phyloP scores from a whole-genome alignment of 345 rosid species.

The Boechera divaricarpa region DNA sequence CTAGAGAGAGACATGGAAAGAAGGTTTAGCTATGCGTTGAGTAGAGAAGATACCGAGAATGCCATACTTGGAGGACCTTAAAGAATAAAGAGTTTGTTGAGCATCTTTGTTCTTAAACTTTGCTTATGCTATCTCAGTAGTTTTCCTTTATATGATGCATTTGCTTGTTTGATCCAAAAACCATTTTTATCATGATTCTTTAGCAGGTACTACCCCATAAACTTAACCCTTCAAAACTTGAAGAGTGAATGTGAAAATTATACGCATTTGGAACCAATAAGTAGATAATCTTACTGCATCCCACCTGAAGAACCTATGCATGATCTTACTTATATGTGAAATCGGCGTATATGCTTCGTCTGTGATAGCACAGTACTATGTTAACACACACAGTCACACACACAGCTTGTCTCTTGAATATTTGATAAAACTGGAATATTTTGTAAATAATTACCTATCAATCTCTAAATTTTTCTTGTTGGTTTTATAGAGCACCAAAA shows the following conservation, averaged over 20 bases:
- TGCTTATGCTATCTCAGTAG: constrained; percentile 4
- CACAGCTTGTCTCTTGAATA: no score
- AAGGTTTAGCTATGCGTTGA: constrained; percentile 93
- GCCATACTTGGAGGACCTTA: constrained; percentile 96
- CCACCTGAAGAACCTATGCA: neutral
- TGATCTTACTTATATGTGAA: neutral
- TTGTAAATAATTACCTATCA: no score
- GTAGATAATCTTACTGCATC: neutral
- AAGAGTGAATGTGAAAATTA: neutral
- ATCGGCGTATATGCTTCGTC: neutral
- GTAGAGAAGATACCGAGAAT: constrained; percentile 90
- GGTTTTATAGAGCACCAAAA: no score
- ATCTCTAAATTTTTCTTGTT: no score
- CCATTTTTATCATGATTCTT: neutral
- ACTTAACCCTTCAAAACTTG: neutral
- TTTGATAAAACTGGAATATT: no score
- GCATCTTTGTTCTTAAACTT: constrained; percentile 10
- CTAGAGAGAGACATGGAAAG: constrained; percentile 93
- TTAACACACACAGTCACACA: no score
- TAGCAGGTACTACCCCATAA: neutral
- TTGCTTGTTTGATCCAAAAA: constrained; percentile 20
- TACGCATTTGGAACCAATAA: neutral
- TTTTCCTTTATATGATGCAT: constrained; percentile 1
- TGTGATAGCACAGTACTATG: no score
- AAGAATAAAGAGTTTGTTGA: constrained; percentile 25